phyloP scores from a whole-genome alignment of 139 green algal species.

The Chlorella sp. region DNA sequence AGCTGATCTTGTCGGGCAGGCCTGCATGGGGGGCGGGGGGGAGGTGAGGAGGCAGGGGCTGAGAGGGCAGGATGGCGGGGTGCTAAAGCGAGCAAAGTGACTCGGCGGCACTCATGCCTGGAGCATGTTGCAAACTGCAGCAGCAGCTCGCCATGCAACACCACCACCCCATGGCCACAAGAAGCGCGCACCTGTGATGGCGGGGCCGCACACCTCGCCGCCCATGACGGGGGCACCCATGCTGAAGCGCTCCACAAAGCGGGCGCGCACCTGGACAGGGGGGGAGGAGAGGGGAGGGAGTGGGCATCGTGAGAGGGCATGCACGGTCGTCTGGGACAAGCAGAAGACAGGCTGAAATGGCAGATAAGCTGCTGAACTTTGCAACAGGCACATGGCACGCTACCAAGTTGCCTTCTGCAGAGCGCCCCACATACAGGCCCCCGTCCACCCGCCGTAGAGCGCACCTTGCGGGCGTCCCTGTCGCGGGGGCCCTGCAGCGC shows the following conservation, averaged over 20 bases:
- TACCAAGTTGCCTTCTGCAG: no score
- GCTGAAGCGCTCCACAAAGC: conserved; percentile 93
- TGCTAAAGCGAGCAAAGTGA: background rate
- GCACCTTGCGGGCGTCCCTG: conserved; percentile 3
- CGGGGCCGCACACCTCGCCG: conserved; percentile 77
- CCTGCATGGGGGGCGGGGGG: background rate
- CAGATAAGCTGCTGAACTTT: no score
- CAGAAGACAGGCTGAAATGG: no score
- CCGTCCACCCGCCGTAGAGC: background rate
- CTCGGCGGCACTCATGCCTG: no score
- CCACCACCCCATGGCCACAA: no score
- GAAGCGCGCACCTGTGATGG: conserved; percentile 61
- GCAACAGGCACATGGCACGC: background rate
- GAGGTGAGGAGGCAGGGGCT: background rate
- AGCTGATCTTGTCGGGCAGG: background rate
- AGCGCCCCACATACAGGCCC: no score
- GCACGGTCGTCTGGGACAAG: no score
- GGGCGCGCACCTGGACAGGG: conserved; percentile 61
- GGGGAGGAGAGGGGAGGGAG: background rate
- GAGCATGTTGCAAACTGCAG: no score
- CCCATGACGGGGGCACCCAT: conserved; percentile 89
- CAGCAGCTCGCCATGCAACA: no score
- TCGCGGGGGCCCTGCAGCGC: conserved; percentile 49
- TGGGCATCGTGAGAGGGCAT: background rate
- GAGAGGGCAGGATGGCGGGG: no score